Evolutionary conservation across 2,329 filamentous ascomycete genomes (phyloP), one percentile per base, ranked within the genome.

Genomic region (Spiromastix sp.): DNA sequence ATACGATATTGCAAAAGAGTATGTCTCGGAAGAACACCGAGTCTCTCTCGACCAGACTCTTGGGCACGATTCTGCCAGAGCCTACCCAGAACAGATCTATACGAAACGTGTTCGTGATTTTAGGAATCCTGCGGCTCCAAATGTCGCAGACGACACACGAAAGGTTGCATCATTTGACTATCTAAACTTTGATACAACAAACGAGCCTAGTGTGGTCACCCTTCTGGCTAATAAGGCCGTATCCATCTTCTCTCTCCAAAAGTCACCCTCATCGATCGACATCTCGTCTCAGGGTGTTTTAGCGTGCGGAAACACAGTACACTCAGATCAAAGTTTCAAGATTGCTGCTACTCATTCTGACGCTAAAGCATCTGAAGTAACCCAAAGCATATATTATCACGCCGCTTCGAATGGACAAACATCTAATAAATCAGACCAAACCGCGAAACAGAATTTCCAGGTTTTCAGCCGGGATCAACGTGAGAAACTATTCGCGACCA

Each of bases 111-210:
- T 66, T n/a, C 59, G 64, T 22, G 62, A 67, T 31, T 52, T 68
- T 8, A 54, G 54, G 27, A 49, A 48, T 37, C 67, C 71, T 1
- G 61, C 68, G 32, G 56, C 60, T 9, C 50, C 58, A 11, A 56
- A 63, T 20, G 57, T 57, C 1, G 57, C 59, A 27, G 54, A 59
- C n/a, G 63, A 68, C 24, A 63, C 64, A 11, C 54, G 64, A 18
- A 61, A 68, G 12, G 56, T 75, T 12, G 68, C 77, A 11, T 71
- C 72, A 1, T 79, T 77, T 45, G 75, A 79, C 44, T 79, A 76
- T 52, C 62, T 76, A 38, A 66, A 66, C 30, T 51, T 65, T 28
- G 62, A 59, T 22, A 56, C 56, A 10, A 59, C 60, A 4, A 54
- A 58, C n/a, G 67, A 68, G 26, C 66, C 72, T 27, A 67, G 63